These are phyloP conservation scores for Dissophora globulifera DNA, from an alignment of 192 early-diverging fungal genomes.

Conservation along the genomic window DNA sequence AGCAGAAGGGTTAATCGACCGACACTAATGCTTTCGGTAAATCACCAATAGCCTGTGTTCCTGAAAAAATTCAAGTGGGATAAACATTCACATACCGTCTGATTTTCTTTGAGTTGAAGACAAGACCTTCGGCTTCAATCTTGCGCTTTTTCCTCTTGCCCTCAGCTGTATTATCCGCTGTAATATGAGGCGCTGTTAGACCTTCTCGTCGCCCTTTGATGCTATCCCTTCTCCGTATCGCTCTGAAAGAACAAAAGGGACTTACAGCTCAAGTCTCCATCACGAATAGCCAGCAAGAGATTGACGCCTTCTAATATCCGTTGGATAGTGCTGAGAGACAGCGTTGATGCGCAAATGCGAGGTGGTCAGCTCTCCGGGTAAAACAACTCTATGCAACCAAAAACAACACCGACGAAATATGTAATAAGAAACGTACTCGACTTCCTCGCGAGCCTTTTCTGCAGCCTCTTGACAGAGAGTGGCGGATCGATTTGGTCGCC, in stretches of 20 bases:
- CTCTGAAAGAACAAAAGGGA: too few relatives aligned
- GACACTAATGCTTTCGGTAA: too few relatives aligned
- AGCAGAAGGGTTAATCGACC: too few relatives aligned
- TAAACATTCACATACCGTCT: constrained; percentile 14
- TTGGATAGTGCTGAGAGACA: constrained; percentile 13
- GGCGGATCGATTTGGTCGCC: constrained; percentile 20
- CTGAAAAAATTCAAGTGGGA: too few relatives aligned
- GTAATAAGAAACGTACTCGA: constrained; percentile 21
- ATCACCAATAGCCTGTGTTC: too few relatives aligned
- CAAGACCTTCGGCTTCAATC: constrained; percentile 44
- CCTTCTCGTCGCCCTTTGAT: too few relatives aligned
- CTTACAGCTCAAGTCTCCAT: constrained; percentile 22
- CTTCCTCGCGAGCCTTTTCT: constrained; percentile 32
- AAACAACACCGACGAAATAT: too few relatives aligned
- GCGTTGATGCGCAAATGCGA: too few relatives aligned
- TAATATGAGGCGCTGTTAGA: too few relatives aligned
- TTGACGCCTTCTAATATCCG: constrained; percentile 26
- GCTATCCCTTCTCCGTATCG: too few relatives aligned
- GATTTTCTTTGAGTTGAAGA: constrained; percentile 51
- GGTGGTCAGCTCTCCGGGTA: too few relatives aligned
- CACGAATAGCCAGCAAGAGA: constrained; percentile 23
- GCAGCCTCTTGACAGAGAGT: constrained; percentile 30
- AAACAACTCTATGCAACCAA: not conserved
- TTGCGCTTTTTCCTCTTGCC: constrained; percentile 49
- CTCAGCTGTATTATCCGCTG: constrained; percentile 35